phyloP scores from a whole-genome alignment of 306 rosid species.

The Oemleria cerasiformis region DNA sequence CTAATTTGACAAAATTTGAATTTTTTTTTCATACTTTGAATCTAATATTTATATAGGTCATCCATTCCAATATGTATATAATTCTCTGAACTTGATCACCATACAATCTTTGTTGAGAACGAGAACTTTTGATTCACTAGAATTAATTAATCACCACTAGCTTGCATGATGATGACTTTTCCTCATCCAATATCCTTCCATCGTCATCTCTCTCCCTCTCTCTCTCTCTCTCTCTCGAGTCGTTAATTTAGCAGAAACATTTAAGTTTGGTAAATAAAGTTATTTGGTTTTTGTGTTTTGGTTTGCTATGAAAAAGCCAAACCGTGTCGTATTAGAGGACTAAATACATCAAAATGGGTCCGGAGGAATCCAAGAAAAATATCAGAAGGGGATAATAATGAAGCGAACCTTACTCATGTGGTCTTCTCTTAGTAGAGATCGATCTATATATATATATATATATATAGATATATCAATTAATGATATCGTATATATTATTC shows the following conservation, averaged over 20 bases:
- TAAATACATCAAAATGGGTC: constrained; percentile 29
- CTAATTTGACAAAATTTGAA: too few relatives aligned
- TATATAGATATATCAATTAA: too few relatives aligned
- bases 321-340: constrained; percentile 54
- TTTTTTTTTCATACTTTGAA: too few relatives aligned
- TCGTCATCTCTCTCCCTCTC: not conserved
- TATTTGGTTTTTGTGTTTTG: constrained; percentile 6
- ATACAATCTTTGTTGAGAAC: not conserved
- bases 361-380: constrained; percentile 24
- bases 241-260: not conserved
- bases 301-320: constrained; percentile 54
- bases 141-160: not conserved
- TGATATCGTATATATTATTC: too few relatives aligned
- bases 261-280: not conserved
- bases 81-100: too few relatives aligned
- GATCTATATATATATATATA: not conserved
- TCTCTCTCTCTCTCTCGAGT: not conserved
- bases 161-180: constrained; percentile 6
- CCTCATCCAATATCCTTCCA: not conserved
- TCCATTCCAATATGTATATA: too few relatives aligned
- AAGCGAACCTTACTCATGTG: not conserved
- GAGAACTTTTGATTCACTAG: not conserved
- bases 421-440: not conserved
- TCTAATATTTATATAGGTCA: too few relatives aligned
- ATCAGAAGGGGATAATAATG: not conserved